These are phyloP conservation scores for Penicillium concentricum DNA, from an alignment of 2,329 filamentous ascomycete species.

Conservation along the genomic window DNA sequence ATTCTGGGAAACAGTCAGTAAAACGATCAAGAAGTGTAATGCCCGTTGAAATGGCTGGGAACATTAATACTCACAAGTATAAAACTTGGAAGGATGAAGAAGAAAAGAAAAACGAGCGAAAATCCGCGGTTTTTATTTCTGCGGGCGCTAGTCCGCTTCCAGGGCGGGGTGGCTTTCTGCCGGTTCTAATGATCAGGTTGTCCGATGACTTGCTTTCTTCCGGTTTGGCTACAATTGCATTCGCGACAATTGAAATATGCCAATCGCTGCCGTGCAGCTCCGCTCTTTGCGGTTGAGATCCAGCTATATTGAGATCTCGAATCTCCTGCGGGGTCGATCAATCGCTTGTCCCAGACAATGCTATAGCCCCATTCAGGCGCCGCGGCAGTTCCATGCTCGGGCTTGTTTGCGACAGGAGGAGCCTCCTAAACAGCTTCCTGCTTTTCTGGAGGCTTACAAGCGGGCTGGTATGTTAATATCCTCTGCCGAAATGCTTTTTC, in stretches of 20 bases:
- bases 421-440: conserved; percentile 13
- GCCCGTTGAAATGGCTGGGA: background rate
- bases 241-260: conserved; percentile 2
- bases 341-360: conserved; percentile 6
- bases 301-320: conserved; percentile 31
- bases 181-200: conserved; percentile 1
- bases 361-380: background rate
- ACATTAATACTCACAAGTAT: conserved; percentile 69
- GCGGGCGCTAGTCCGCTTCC: conserved; percentile 24
- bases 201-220: background rate
- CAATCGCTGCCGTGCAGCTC: conserved; percentile 6
- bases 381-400: conserved; percentile 24
- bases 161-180: conserved; percentile 20
- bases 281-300: conserved; percentile 2
- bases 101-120: conserved; percentile 47
- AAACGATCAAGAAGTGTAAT: conserved; percentile 7
- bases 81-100: conserved; percentile 99
- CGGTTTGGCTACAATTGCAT: background rate
- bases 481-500: too few relatives aligned
- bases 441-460: conserved; percentile 46
- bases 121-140: conserved; percentile 27
- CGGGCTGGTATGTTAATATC: conserved; percentile 40
- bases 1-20: conserved; percentile 59
- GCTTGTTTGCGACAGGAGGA: conserved; percentile 24
- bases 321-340: conserved; percentile 31